phyloP scores from a whole-genome alignment of 1,284 basidiomycete genomes.

The Ganoderma lingzhi region DNA sequence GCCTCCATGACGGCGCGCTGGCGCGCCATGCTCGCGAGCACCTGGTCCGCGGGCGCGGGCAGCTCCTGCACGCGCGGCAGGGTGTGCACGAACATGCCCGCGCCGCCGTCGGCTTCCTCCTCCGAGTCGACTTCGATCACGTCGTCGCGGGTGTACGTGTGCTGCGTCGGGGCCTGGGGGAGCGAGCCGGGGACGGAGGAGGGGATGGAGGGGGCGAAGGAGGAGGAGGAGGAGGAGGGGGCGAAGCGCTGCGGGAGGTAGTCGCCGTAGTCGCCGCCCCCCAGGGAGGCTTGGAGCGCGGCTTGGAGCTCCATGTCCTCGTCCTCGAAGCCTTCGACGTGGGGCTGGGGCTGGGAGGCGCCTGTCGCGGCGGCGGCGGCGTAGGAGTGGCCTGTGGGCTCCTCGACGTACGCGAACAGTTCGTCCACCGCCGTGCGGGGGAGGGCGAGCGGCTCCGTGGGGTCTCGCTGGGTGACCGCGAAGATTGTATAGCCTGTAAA shows the following conservation, averaged over 20 bases:
- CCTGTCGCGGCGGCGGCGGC: slow-evolving; percentile 14
- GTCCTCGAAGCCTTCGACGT: slow-evolving; percentile 61
- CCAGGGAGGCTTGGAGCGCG: slow-evolving; percentile 82
- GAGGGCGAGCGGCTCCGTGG: slow-evolving; percentile 54
- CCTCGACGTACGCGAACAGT: slow-evolving; percentile 65
- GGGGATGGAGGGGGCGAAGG: neutral
- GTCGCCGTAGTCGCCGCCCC: slow-evolving; percentile 20
- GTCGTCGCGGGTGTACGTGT: slow-evolving; percentile 1
- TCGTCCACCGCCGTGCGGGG: slow-evolving; percentile 73
- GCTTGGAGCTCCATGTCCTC: slow-evolving; percentile 90
- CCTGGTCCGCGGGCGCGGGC: slow-evolving; percentile 54
- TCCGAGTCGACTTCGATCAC: slow-evolving; percentile 28
- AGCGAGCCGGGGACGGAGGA: neutral
- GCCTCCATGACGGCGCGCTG: slow-evolving; percentile 68
- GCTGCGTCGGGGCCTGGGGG: neutral
- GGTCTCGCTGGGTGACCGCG: slow-evolving; percentile 68
- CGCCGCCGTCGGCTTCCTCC: slow-evolving; percentile 30
- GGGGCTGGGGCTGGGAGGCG: slow-evolving; percentile 22
- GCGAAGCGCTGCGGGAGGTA: slow-evolving; percentile 19
- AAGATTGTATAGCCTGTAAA: slow-evolving; percentile 88
- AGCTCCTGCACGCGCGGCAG: neutral
- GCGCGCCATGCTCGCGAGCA: slow-evolving; percentile 72
- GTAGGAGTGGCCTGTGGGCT: slow-evolving; percentile 43
- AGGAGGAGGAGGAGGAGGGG: slow-evolving; percentile 1
- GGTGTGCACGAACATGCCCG: neutral